These are phyloP conservation scores for Candida adriatica DNA, from an alignment of 805 yeast genomes.

Conservation along the genomic window DNA sequence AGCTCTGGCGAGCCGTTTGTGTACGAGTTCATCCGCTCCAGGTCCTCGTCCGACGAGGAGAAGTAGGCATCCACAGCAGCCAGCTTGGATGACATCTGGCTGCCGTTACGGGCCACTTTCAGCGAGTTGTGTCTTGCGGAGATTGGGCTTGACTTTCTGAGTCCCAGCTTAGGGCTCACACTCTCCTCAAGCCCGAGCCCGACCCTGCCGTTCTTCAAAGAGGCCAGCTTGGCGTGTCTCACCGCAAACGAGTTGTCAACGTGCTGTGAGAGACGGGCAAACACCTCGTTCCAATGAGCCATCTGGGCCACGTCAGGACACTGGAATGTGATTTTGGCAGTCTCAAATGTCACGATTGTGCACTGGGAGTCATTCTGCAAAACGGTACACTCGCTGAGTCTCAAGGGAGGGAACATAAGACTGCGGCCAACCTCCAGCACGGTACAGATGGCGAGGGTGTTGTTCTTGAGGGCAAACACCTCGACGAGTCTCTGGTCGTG, in stretches of 20 bases:
- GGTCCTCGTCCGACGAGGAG: slow-evolving; percentile 6
- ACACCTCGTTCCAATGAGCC: slow-evolving; percentile 17
- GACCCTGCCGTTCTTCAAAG: slow-evolving; percentile 9
- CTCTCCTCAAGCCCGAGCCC: slow-evolving; percentile 17
- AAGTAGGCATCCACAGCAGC: slow-evolving; percentile 9
- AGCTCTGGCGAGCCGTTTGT: slow-evolving; percentile 8
- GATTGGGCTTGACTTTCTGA: slow-evolving; percentile 15
- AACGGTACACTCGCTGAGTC: slow-evolving; percentile 11
- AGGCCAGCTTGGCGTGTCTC: slow-evolving; percentile 7
- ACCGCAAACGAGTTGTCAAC: slow-evolving; percentile 2
- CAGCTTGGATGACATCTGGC: slow-evolving; percentile 9
- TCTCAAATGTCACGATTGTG: slow-evolving; percentile 2
- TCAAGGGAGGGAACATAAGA: slow-evolving; percentile 19
- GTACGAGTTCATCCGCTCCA: slow-evolving; percentile 7
- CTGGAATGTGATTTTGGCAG: slow-evolving; percentile 8
- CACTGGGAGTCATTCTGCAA: slow-evolving; percentile 8
- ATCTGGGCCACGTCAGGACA: slow-evolving; percentile 22
- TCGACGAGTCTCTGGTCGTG: slow-evolving; percentile 12
- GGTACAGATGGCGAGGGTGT: slow-evolving; percentile 18
- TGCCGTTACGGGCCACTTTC: slow-evolving; percentile 3
- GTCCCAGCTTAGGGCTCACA: slow-evolving; percentile 2
- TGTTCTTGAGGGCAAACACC: slow-evolving; percentile 13
- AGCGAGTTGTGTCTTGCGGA: slow-evolving; percentile 16
- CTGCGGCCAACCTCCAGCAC: slow-evolving; percentile 21
- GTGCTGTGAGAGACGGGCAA: slow-evolving; percentile 6